Conservation (phyloP, 352 stramenopile genomes). For the Phytophthora rubi region DNA sequence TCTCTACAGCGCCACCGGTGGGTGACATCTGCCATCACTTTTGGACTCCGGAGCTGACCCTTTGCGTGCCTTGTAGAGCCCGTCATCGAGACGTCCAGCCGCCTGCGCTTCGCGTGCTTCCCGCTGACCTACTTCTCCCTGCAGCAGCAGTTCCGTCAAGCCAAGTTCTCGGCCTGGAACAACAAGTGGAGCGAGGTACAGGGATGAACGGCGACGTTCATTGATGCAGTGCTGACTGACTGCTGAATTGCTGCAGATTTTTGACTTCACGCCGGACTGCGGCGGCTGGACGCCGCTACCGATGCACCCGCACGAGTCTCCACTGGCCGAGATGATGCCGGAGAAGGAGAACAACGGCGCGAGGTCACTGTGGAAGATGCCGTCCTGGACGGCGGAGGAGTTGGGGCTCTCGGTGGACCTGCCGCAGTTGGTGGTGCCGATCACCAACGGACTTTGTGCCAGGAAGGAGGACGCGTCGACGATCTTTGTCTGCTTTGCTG, state of each 20-base stretch:
- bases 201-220: neutral
- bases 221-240: conserved; percentile 1
- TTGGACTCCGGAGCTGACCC: neutral
- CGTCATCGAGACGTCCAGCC: conserved; percentile 71
- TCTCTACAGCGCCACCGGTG: conserved; percentile 70
- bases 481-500: conserved; percentile 56
- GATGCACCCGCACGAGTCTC: conserved; percentile 38
- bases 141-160: conserved; percentile 66
- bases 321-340: conserved; percentile 38
- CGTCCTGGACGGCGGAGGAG: conserved; percentile 48
- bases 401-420: conserved; percentile 47
- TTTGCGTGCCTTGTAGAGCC: conserved; percentile 44
- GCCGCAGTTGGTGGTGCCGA: conserved; percentile 56
- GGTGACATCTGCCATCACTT: neutral
- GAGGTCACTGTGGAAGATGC: conserved; percentile 58
- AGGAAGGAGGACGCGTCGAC: conserved; percentile 32
- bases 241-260: conserved; percentile 44
- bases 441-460: conserved; percentile 47
- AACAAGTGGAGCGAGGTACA: conserved; percentile 84
- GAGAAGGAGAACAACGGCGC: conserved; percentile 34
- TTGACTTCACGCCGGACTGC: conserved; percentile 72
- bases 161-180: conserved; percentile 82
- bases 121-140: conserved; percentile 73
- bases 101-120: conserved; percentile 71
- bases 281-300: conserved; percentile 53